Conservation (phyloP, 164 flowering plant genomes). For the Warburgia ugandensis region DNA sequence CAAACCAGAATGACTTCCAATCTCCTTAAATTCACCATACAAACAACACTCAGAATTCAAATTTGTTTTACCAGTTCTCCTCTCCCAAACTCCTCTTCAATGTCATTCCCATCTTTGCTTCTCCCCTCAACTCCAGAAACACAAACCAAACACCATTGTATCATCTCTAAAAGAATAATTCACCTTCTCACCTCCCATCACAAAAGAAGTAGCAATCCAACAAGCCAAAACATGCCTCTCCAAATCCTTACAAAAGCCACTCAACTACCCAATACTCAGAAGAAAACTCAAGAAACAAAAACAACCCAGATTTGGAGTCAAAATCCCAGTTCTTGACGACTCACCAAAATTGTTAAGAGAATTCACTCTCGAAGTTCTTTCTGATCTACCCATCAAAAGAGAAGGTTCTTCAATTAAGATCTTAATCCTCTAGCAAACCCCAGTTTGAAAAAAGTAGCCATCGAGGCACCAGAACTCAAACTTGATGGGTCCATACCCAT, state of each 20-base stretch:
- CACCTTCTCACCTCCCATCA: slow-evolving; percentile 50
- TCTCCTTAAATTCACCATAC: too few species aligned
- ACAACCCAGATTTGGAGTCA: slow-evolving; percentile 65
- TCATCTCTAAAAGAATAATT: too few species aligned
- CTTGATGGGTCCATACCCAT: too few species aligned
- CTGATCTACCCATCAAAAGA: slow-evolving; percentile 41
- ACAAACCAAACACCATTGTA: too few species aligned
- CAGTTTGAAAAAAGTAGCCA: slow-evolving; percentile 29
- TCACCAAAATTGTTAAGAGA: slow-evolving; percentile 45
- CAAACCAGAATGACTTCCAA: too few species aligned
- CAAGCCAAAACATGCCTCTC: slow-evolving; percentile 81
- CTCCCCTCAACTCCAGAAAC: too few species aligned
- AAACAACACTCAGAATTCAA: too few species aligned
- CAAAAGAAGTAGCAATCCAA: slow-evolving; percentile 74
- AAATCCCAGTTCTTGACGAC: slow-evolving; percentile 74
- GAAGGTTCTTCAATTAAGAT: slow-evolving; percentile 41
- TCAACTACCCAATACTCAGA: slow-evolving; percentile 62
- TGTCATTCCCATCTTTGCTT: too few species aligned
- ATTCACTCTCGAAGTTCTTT: slow-evolving; percentile 51
- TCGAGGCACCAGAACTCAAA: slow-evolving; percentile 17
- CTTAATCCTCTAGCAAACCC: slow-evolving; percentile 48
- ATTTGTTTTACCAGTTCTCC: too few species aligned
- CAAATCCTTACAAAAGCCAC: slow-evolving; percentile 54
- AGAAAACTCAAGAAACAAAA: slow-evolving; percentile 64
- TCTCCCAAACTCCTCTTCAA: too few species aligned